Percentiles rank a stretch among this genome's conserved stretches.
phyloP scores from a whole-genome alignment of 192 early-diverging fungal genomes.

The Gamsiella multidivaricata region DNA sequence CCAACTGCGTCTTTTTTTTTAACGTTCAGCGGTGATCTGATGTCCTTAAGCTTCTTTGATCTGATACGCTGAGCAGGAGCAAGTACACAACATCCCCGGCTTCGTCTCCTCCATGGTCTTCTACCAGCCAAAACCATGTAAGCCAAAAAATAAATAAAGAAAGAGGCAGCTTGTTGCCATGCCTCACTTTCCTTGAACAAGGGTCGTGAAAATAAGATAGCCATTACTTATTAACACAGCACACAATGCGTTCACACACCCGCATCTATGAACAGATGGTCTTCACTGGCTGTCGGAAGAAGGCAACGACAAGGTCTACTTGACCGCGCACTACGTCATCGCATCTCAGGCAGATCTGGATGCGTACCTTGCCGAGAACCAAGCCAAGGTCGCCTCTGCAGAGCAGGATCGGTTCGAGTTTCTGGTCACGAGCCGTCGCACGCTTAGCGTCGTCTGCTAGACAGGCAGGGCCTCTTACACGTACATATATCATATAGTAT shows the following conservation, averaged over 20 bases:
- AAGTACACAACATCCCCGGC: conserved; percentile 24
- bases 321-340: conserved; percentile 40
- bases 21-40: no score
- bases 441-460: conserved; percentile 33
- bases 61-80: background rate
- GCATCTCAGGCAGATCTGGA: conserved; percentile 29
- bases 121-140: conserved; percentile 39
- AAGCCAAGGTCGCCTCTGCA: conserved; percentile 21
- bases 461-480: no score
- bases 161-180: no score
- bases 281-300: conserved; percentile 46
- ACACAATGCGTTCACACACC: no score
- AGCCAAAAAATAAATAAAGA: no score
- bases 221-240: no score
- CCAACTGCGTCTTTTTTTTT: no score
- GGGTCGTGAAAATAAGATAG: no score
- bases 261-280: no score
- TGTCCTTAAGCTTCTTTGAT: background rate
- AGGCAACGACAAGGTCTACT: conserved; percentile 33
- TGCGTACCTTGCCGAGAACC: conserved; percentile 21
- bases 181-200: no score
- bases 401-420: conserved; percentile 39
- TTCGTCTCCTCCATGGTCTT: conserved; percentile 44
- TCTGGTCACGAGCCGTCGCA: conserved; percentile 40
- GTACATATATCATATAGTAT: no score